A percentile compares a stretch with the other conserved stretches of the same genome.
These are phyloP conservation scores for Scedosporium apiospermum DNA, from an alignment of 2,329 filamentous ascomycete species.

Conservation along the genomic window DNA sequence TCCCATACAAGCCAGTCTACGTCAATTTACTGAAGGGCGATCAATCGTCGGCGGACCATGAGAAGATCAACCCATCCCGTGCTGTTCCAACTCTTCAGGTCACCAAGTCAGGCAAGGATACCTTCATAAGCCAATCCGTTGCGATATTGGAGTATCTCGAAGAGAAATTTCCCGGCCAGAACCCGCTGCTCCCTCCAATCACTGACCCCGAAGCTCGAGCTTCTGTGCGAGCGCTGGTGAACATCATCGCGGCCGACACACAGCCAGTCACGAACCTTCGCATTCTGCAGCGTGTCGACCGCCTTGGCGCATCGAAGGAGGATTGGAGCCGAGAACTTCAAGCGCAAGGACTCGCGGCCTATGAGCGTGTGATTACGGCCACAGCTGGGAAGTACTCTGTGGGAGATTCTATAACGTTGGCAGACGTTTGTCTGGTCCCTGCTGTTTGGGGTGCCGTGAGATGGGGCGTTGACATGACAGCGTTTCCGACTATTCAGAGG, in stretches of 20 bases:
- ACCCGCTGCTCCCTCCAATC: constrained; percentile 27
- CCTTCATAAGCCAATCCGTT: constrained; percentile 33
- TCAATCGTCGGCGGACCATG: constrained; percentile 25
- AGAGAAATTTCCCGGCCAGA: constrained; percentile 23
- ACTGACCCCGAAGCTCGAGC: constrained; percentile 24
- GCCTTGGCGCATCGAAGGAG: constrained; percentile 22
- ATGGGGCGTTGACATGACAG: constrained; percentile 29
- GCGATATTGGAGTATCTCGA: constrained; percentile 42
- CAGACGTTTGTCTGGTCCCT: constrained; percentile 40
- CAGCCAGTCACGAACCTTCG: constrained; percentile 41
- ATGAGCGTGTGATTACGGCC: constrained; percentile 26
- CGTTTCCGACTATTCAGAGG: constrained; percentile 27
- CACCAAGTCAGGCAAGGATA: constrained; percentile 6
- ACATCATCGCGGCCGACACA: constrained; percentile 36
- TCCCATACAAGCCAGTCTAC: constrained; percentile 27
- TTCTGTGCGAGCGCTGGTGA: constrained; percentile 30
- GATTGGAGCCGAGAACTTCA: constrained; percentile 27
- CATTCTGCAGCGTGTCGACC: constrained; percentile 29
- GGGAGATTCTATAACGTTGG: constrained; percentile 33
- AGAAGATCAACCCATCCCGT: constrained; percentile 29
- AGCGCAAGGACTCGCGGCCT: constrained; percentile 24
- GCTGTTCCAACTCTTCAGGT: constrained; percentile 34
- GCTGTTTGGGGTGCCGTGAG: constrained; percentile 37
- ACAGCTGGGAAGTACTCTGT: constrained; percentile 31
- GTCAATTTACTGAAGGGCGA: constrained; percentile 35